A percentile compares a stretch with the other conserved stretches of the same genome.
Conservation (phyloP, 371 early-diverging fungal species). For the Mucor plumbeus region DNA sequence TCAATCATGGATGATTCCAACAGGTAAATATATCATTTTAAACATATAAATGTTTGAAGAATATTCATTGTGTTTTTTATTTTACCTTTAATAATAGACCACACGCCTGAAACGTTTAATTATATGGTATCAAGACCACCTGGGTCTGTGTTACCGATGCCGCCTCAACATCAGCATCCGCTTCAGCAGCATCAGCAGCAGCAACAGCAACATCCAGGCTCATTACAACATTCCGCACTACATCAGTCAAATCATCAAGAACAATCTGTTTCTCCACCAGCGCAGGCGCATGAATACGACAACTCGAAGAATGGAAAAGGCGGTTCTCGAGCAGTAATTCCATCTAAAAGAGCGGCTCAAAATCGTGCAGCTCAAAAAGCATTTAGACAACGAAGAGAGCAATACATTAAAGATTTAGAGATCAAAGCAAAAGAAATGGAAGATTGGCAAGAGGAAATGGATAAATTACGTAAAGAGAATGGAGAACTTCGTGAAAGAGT, state of each 20-base stretch:
- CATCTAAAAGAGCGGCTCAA: constrained; percentile 42
- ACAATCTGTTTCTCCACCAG: constrained; percentile 15
- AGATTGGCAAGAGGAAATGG: constrained; percentile 54
- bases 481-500: constrained; percentile 30
- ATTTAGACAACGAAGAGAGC: constrained; percentile 53
- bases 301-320: constrained; percentile 5
- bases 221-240: not conserved
- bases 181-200: constrained; percentile 1
- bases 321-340: constrained; percentile 28
- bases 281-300: constrained; percentile 25
- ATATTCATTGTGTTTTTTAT: not conserved
- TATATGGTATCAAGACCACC: constrained; percentile 25
- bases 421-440: constrained; percentile 50
- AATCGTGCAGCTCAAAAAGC: constrained; percentile 56
- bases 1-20: constrained; percentile 20
- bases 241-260: constrained; percentile 2
- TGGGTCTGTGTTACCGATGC: constrained; percentile 27
- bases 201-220: not conserved
- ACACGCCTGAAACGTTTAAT: constrained; percentile 17
- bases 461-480: constrained; percentile 48
- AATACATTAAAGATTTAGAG: constrained; percentile 56
- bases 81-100: constrained; percentile 1
- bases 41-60: not conserved
- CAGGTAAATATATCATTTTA: not conserved
- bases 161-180: constrained; percentile 7